phyloP scores from a whole-genome alignment of 225 moss, liverwort and hornwort species.

The Physcomitrium patens region DNA sequence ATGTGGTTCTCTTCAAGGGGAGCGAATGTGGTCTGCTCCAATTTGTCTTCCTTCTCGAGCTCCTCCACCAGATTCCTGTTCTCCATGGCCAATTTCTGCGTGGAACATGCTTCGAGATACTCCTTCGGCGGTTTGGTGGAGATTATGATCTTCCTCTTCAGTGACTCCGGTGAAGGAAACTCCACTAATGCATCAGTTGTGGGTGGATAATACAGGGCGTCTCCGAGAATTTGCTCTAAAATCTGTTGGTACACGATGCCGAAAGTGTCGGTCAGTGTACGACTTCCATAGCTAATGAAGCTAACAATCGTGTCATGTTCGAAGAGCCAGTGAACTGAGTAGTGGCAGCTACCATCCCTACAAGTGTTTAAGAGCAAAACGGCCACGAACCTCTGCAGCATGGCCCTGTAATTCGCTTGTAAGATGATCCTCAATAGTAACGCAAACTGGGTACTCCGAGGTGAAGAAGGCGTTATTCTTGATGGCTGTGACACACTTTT shows the following conservation, averaged over 20 bases:
- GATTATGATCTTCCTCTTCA: slow-evolving; percentile 66
- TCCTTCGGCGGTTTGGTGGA: slow-evolving; percentile 86
- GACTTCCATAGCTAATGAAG: too few relatives aligned
- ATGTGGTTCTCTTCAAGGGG: slow-evolving; percentile 3
- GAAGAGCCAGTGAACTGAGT: too few relatives aligned
- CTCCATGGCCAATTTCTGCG: slow-evolving; percentile 16
- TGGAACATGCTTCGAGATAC: slow-evolving; percentile 29
- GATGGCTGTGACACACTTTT: slow-evolving; percentile 70
- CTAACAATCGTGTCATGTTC: too few relatives aligned
- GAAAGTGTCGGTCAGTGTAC: neutral
- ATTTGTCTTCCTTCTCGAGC: slow-evolving; percentile 36
- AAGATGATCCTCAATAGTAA: slow-evolving; percentile 95
- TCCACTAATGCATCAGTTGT: slow-evolving; percentile 46
- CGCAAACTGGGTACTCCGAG: slow-evolving; percentile 89
- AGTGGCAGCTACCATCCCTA: neutral
- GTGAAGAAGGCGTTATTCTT: slow-evolving; percentile 70
- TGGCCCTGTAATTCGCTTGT: slow-evolving; percentile 65
- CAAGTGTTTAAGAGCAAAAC: neutral
- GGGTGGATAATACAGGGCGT: slow-evolving; percentile 50
- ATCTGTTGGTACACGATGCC: too few relatives aligned
- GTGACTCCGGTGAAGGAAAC: slow-evolving; percentile 70
- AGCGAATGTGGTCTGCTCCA: slow-evolving; percentile 32
- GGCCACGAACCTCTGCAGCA: slow-evolving; percentile 68
- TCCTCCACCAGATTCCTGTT: slow-evolving; percentile 35
- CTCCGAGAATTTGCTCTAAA: neutral